Evolutionary conservation across 2,329 filamentous ascomycete species (phyloP), one percentile per base, ranked within the genome.

Genomic region (Alternaria atra): DNA sequence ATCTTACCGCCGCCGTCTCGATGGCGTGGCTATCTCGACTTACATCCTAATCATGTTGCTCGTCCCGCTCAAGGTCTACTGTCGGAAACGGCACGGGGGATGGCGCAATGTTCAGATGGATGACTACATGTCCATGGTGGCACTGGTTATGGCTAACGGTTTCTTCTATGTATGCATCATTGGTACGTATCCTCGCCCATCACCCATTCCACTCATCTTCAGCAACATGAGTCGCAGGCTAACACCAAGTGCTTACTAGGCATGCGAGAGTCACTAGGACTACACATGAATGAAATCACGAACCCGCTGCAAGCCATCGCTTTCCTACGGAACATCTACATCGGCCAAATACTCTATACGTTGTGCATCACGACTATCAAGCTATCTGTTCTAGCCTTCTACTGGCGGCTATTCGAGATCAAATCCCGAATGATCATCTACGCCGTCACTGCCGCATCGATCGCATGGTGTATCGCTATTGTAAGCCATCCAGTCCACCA

Each of bases 401-500:
- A 73, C 37, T 72, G 70, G 71, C 64, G 66, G 2, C 53, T 73
- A 13, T 73, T 73, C 12, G 60, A 61, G n/a, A 54, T 72, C 34
- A 65, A 63, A 29, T 55, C 66, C 13, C 55, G 58, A 5, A 55
- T 55, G 17, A 53, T 58, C 13, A 64, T 65, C 32, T 55, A 53
- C 10, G 37, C 64, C 10, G 55, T 69, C 13, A 55, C 64, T 42
- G 50, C 44, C 9, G 57, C 69, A 5, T 59, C 58, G 3, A 39
- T 68, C n/a, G 48, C 58, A 17, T 73, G 71, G 71, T 60, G 63
- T 23, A 65, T 68, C 7, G 60, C 64, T 8, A 57, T 68, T 2
- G 71, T 72, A 65, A 46, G 58, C 46, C 23, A 40, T 2, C 8
- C 6, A 29, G 7, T 6, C 3, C 23, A 43, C 2, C 2, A 7